Base-by-base conservation (phyloP, 371 early-diverging fungal species). In the Capniomyces stellatus region DNA sequence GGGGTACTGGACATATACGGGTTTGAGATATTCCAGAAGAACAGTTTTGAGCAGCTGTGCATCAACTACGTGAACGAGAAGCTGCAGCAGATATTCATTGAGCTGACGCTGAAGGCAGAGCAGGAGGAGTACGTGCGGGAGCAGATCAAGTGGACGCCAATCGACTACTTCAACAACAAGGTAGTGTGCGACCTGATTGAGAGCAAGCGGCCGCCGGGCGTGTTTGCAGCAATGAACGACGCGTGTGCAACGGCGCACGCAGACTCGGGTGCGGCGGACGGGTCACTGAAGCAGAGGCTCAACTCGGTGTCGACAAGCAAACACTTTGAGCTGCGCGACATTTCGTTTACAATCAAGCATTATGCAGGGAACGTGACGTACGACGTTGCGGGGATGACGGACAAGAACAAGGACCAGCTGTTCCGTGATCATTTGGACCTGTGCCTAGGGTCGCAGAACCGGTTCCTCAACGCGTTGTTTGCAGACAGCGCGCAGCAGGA, bases 11-110 rank as follows among this genome's bases (percentile, higher is more conserved):
- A 98, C 76, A 88, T 95, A 71, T 89, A 92, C 62, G 91, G 98
- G 46, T 91, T 94, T 64, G 90, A 90, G 75, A 89, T 92, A 56
- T 90, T 90, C 62, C 77, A 95, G 54, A 83, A 87, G 57, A 99
- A 99, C 76, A 91, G 90, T 50, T 99, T 98, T 71, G 99, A 99
- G 68, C 99, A 99, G 73, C 82, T 99, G 58, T 98, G 98, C 72
- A 99, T 99, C 74, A 99, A 99, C 75, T 99, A 98, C 59, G 98
- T 98, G 54, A 99, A 99, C 72, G 99, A 99, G 65, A 92, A 93
- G 69, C 75, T 99, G 57, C 99, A 99, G 64, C 99, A 99, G 65
- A 98, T 98, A 62, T 99, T 99, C 62, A 99, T 99, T 54, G 92
- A 92, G 64, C 72, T 94, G 56, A 90, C 98, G n/a, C 81, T 98